Percentiles rank a stretch among this genome's conserved stretches.
Conservation (phyloP, 345 rosid genomes). For the Arabis alpina region DNA sequence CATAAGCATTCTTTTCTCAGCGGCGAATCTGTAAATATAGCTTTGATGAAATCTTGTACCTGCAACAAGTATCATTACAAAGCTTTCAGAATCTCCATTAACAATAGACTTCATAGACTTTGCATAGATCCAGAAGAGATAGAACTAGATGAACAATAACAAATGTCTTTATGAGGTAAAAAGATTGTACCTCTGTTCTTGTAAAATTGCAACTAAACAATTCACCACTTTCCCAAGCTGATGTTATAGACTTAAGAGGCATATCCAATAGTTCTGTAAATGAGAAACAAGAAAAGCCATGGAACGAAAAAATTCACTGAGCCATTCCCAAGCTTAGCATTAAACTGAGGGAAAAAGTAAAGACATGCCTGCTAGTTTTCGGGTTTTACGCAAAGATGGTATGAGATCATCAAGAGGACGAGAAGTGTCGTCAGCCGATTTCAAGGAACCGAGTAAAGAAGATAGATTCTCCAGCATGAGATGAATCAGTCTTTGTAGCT, state of each 20-base stretch:
- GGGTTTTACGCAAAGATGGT: slow-evolving; percentile 78
- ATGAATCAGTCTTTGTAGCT: slow-evolving; percentile 85
- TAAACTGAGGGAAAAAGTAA: slow-evolving; percentile 9
- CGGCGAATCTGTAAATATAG: slow-evolving; percentile 85
- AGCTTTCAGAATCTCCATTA: slow-evolving; percentile 17
- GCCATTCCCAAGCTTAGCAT: slow-evolving; percentile 13
- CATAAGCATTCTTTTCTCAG: slow-evolving; percentile 89
- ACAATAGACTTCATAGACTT: no score
- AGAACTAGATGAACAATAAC: not conserved
- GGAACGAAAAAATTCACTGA: slow-evolving; percentile 1
- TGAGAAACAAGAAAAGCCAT: slow-evolving; percentile 15
- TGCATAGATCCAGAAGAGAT: slow-evolving; percentile 5
- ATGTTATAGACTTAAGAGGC: slow-evolving; percentile 82
- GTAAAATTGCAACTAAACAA: slow-evolving; percentile 72
- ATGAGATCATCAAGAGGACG: slow-evolving; percentile 59
- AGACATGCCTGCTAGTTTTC: slow-evolving; percentile 82
- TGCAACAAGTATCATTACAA: slow-evolving; percentile 43
- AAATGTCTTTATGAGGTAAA: not conserved
- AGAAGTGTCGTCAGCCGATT: slow-evolving; percentile 44
- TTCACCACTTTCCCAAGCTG: slow-evolving; percentile 89
- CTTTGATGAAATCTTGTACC: slow-evolving; percentile 81
- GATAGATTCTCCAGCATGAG: slow-evolving; percentile 76
- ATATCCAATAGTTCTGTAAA: slow-evolving; percentile 76
- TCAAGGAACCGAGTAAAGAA: slow-evolving; percentile 66
- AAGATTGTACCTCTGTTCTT: slow-evolving; percentile 68